Base-by-base conservation (phyloP, 768 basidiomycete genomes). In the Hirschioporus abietinus region DNA sequence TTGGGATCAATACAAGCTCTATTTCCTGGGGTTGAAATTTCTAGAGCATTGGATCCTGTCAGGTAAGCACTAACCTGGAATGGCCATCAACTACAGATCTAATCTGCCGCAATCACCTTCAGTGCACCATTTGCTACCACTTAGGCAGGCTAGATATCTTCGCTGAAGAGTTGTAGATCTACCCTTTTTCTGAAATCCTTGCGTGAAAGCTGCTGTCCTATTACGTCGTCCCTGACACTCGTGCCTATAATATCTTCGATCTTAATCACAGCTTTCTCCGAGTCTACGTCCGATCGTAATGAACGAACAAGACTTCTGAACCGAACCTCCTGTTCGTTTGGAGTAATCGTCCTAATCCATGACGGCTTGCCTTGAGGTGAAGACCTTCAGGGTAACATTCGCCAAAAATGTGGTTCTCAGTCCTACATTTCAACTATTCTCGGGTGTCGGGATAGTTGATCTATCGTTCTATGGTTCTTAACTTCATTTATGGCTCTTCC, bases 21-120 rank as follows among this genome's bases (percentile, higher is more conserved):
- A 52, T 52, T 52, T 52, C 42, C 42, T 52, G 42, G 42, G 42
- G 42, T 52, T 52, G 42, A 52, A 52, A 52, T 52, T 52, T 52
- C 42, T 6, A 20, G 42, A 52, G 12, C 42, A 30, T 30, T 30
- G 30, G 30, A 30, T 52, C 42, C 20, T 52, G 42, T 20, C 42
- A 20, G 8, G 20, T 20, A 5, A 15, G 42, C 20, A 52, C 42
- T 52, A 52, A 52, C 42, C 42, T 52, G 42, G 42, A 12, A 52
- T 52, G 42, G 42, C 42, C 42, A 52, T 52, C 42, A 52, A 15
- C 42, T 20, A 15, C 12, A 52, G 42, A 52, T 52, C 42, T 52
- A 52, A 52, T 52, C 42, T 6, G 20, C 42, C 42, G 42, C 42
- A 52, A 52, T 52, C 42, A 52, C 42, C 42, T 15, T 15, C 20